phyloP scores from a whole-genome alignment of 208 protist species.

The Phytomonas francai region DNA sequence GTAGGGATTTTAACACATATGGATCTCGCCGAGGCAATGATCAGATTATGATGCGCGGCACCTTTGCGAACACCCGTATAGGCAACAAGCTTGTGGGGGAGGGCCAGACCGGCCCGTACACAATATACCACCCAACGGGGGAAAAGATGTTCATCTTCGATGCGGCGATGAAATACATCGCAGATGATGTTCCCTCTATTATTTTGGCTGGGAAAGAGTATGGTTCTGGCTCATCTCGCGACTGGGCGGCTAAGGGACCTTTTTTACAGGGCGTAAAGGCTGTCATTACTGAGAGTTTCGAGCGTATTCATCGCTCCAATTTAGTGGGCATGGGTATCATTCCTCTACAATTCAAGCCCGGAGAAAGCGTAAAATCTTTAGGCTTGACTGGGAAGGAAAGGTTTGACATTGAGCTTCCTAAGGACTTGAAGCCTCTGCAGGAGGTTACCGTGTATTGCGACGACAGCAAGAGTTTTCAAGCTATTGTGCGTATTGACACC shows the following conservation, averaged over 20 bases:
- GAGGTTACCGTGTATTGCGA: slow-evolving; percentile 81
- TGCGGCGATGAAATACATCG: slow-evolving; percentile 88
- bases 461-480: slow-evolving; percentile 81
- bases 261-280: slow-evolving; percentile 93
- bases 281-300: slow-evolving; percentile 91
- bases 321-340: slow-evolving; percentile 95
- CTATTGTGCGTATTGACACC: slow-evolving; percentile 92
- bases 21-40: slow-evolving; percentile 94
- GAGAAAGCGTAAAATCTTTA: slow-evolving; percentile 75
- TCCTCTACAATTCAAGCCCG: slow-evolving; percentile 91
- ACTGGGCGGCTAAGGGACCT: slow-evolving; percentile 96
- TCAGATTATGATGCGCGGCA: slow-evolving; percentile 94
- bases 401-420: slow-evolving; percentile 85
- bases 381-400: slow-evolving; percentile 91
- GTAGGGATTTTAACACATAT: slow-evolving; percentile 95
- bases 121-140: slow-evolving; percentile 85
- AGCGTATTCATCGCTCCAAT: slow-evolving; percentile 94
- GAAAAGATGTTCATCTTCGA: slow-evolving; percentile 94
- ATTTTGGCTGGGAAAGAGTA: slow-evolving; percentile 95
- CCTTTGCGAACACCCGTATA: slow-evolving; percentile 94
- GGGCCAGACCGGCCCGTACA: slow-evolving; percentile 89
- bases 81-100: slow-evolving; percentile 88
- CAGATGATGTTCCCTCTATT: slow-evolving; percentile 59
- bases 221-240: slow-evolving; percentile 91
- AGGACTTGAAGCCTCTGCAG: slow-evolving; percentile 72